These are phyloP conservation scores for Pseudopithomyces maydicus DNA, from an alignment of 2,329 filamentous ascomycete genomes.

Conservation along the genomic window DNA sequence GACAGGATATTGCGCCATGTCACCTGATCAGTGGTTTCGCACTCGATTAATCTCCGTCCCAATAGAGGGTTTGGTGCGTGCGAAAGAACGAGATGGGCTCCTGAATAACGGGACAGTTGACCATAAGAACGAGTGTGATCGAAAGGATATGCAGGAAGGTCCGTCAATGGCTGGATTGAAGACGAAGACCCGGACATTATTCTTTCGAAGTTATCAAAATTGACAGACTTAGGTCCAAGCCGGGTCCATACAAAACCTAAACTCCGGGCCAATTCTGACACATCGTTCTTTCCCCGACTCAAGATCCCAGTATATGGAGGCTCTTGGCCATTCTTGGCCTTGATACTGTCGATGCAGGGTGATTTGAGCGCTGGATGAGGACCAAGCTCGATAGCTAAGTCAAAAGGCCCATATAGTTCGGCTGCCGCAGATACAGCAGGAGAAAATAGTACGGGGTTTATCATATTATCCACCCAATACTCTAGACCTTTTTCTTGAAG, in stretches of 20 bases:
- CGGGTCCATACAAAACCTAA: conserved; percentile 21
- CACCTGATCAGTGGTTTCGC: background rate
- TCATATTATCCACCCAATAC: conserved; percentile 57
- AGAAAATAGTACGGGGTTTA: conserved; percentile 50
- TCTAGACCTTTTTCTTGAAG: background rate
- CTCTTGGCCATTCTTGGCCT: background rate
- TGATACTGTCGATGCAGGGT: conserved; percentile 44
- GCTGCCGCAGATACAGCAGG: conserved; percentile 43
- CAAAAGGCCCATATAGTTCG: conserved; percentile 26
- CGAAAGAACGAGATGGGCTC: background rate
- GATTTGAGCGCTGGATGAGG: conserved; percentile 53
- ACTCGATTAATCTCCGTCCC: background rate
- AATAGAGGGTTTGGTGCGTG: conserved; percentile 7
- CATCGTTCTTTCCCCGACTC: conserved; percentile 26
- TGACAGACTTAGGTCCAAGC: conserved; percentile 16
- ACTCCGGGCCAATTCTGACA: conserved; percentile 21
- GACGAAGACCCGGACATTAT: background rate
- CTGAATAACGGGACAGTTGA: conserved; percentile 11
- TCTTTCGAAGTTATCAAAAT: conserved; percentile 22
- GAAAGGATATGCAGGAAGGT: conserved; percentile 35
- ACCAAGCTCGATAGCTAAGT: conserved; percentile 52
- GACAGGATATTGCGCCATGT: conserved; percentile 21
- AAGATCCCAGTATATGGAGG: conserved; percentile 25
- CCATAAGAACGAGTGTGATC: conserved; percentile 29
- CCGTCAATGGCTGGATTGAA: background rate